Conservation (phyloP, 768 basidiomycete species). For the Russula earlei region DNA sequence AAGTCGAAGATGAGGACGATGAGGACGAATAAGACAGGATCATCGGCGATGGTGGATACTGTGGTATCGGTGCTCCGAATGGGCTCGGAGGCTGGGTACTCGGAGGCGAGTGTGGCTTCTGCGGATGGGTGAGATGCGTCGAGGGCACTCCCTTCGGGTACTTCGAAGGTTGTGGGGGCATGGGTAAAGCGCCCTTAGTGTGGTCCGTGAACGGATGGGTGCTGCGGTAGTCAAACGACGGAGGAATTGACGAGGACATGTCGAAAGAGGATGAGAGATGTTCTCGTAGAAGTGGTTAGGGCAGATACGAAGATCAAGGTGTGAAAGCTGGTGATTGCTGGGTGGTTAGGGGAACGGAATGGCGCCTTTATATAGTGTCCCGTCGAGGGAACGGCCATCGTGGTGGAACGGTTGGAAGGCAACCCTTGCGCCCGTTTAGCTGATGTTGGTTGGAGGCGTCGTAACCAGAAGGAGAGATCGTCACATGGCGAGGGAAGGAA, state of each 20-base stretch:
- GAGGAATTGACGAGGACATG: slow-evolving; percentile 27
- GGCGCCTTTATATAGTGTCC: slow-evolving; percentile 12
- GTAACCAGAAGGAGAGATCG: slow-evolving; percentile 8
- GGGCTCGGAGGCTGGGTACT: slow-evolving; percentile 11
- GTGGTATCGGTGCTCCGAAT: slow-evolving; percentile 3
- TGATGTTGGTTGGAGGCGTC: background rate
- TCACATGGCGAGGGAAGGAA: slow-evolving; percentile 2
- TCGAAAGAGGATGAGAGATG: background rate
- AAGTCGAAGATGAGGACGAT: slow-evolving; percentile 6
- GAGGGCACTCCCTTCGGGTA: slow-evolving; percentile 38
- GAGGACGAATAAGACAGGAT: background rate
- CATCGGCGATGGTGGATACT: slow-evolving; percentile 3
- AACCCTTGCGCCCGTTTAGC: slow-evolving; percentile 11
- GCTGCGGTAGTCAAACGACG: slow-evolving; percentile 49
- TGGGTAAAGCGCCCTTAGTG: slow-evolving; percentile 27
- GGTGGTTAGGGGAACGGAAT: background rate
- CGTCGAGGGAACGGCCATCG: background rate
- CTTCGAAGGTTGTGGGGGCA: slow-evolving; percentile 38
- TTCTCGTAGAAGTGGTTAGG: background rate
- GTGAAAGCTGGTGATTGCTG: slow-evolving; percentile 7
- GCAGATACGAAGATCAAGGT: background rate
- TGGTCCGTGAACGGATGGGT: slow-evolving; percentile 48
- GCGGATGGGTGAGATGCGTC: slow-evolving; percentile 18
- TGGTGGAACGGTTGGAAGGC: background rate
- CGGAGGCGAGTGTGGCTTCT: slow-evolving; percentile 16